Evolutionary conservation across 2,329 filamentous ascomycete genomes (phyloP).

Genomic region (Herpomyces periplanetae): DNA sequence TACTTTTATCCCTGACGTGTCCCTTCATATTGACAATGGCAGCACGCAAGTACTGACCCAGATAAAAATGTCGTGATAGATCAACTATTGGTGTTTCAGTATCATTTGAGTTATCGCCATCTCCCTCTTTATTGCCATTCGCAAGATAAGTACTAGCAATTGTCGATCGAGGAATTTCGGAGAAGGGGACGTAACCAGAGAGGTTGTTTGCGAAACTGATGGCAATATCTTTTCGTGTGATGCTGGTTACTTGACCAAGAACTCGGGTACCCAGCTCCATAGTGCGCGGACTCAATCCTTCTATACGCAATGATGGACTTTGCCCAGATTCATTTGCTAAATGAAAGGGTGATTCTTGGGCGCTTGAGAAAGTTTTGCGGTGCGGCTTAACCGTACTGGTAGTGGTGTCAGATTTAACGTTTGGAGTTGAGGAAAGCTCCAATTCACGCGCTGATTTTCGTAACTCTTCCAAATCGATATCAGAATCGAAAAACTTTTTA

Average conservation of each 20-base stretch:
- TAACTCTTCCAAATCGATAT: too few species aligned
- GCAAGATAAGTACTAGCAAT: constrained; percentile 26
- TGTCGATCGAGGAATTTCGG: constrained; percentile 39
- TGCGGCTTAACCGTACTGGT: too few species aligned
- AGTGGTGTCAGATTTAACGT: too few species aligned
- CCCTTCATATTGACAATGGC: constrained; percentile 41
- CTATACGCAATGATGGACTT: too few species aligned
- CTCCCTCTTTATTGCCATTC: constrained; percentile 9
- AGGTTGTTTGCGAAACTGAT: constrained; percentile 73
- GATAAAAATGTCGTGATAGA: constrained; percentile 27
- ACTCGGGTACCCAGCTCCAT: constrained; percentile 55
- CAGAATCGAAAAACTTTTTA: too few species aligned
- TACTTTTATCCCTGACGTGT: constrained; percentile 12
- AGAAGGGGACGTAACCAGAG: constrained; percentile 52
- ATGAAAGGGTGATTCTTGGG: too few species aligned
- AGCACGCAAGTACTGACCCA: constrained; percentile 60
- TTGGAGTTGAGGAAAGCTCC: too few species aligned
- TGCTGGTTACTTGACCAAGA: constrained; percentile 44
- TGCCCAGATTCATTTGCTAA: too few species aligned
- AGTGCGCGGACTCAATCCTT: too few species aligned
- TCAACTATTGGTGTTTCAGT: constrained; percentile 20
- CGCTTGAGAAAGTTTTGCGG: too few species aligned
- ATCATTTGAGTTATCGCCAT: constrained; percentile 11
- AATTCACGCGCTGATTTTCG: too few species aligned
- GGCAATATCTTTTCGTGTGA: constrained; percentile 37